These are phyloP conservation scores for Pleurotus djamor DNA, from an alignment of 768 basidiomycete species.

Conservation along the genomic window DNA sequence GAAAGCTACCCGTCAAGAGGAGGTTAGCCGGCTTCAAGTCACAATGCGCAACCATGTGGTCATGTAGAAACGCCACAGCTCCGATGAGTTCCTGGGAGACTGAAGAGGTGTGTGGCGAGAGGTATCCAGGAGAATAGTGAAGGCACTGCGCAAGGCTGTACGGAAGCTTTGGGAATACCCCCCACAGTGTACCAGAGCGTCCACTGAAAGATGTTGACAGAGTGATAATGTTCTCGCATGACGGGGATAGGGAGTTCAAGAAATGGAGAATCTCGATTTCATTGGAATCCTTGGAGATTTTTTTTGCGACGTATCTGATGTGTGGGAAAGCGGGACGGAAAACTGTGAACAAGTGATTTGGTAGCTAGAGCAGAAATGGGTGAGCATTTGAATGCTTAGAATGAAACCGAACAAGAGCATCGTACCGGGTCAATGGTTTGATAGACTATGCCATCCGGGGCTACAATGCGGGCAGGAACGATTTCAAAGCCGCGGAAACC, in stretches of 20 bases:
- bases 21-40: slow-evolving; percentile 86
- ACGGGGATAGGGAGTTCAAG: neutral
- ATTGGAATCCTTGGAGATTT: slow-evolving; percentile 4
- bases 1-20: slow-evolving; percentile 67
- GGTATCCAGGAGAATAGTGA: neutral
- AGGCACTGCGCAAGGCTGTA: neutral
- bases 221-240: slow-evolving; percentile 6
- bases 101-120: neutral
- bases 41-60: slow-evolving; percentile 77
- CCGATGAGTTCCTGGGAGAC: neutral
- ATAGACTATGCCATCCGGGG: no score
- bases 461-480: no score
- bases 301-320: slow-evolving; percentile 3
- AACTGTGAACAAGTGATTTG: slow-evolving; percentile 3
- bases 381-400: neutral
- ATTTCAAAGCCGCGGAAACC: no score
- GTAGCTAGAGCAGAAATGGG: neutral
- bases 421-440: neutral
- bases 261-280: slow-evolving; percentile 8
- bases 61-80: slow-evolving; percentile 53
- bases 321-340: neutral
- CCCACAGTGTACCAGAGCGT: neutral
- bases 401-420: neutral
- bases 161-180: slow-evolving; percentile 1
- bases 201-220: slow-evolving; percentile 6